phyloP scores from a whole-genome alignment of 441 rosid species.

The Euphorbia schlechtendalii region DNA sequence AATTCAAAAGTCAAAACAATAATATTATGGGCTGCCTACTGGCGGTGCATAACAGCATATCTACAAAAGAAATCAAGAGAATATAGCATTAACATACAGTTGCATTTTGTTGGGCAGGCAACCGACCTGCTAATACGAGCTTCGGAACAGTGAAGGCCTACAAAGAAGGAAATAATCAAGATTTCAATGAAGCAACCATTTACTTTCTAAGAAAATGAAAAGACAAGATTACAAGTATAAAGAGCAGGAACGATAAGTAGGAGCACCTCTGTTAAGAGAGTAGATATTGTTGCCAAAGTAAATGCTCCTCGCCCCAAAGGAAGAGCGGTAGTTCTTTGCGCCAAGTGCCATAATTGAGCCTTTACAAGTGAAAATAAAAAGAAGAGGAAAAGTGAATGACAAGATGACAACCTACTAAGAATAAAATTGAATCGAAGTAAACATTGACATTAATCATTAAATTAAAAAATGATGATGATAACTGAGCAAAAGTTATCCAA shows the following conservation, averaged over 20 bases:
- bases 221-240: not conserved
- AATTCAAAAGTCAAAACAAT: no score
- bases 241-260: constrained; percentile 4
- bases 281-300: constrained; percentile 86
- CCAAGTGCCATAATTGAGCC: constrained; percentile 98
- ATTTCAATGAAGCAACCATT: constrained; percentile 18
- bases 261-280: constrained; percentile 87
- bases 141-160: constrained; percentile 96
- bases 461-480: not conserved
- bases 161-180: constrained; percentile 20
- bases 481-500: not conserved
- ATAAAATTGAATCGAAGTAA: not conserved
- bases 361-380: constrained; percentile 26
- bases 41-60: no score
- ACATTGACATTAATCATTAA: no score
- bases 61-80: not conserved
- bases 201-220: constrained; percentile 16
- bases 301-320: constrained; percentile 99
- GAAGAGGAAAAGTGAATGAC: constrained; percentile 17
- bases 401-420: not conserved
- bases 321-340: constrained; percentile 98
- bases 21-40: no score
- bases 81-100: constrained; percentile 56
- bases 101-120: constrained; percentile 99
- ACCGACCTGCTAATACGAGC: constrained; percentile 98